These are phyloP conservation scores for Solanum aculeatissimum DNA, from an alignment of 305 asterid species.

Conservation along the genomic window DNA sequence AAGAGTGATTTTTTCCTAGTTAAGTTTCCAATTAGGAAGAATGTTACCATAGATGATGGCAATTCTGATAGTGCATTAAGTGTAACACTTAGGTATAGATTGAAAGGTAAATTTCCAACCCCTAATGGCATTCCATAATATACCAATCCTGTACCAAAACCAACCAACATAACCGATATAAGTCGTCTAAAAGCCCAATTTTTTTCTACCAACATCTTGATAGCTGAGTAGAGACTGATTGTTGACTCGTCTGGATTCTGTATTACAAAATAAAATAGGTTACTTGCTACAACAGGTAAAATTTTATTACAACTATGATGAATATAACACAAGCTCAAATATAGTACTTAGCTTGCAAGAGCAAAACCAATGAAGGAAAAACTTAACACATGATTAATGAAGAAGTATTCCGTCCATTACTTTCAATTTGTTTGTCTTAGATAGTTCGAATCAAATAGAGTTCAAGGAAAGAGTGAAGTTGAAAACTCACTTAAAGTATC, in stretches of 20 bases:
- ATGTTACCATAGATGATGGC: constrained; percentile 13
- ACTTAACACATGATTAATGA: neutral
- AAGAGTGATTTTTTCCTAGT: constrained; percentile 7
- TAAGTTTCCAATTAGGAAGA: constrained; percentile 5
- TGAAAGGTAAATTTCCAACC: constrained; percentile 9
- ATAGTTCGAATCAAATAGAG: neutral
- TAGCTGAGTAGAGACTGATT: constrained; percentile 2
- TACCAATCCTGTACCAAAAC: constrained; percentile 17
- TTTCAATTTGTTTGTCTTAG: neutral
- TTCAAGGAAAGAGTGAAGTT: neutral
- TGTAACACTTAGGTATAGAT: constrained; percentile 17
- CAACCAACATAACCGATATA: constrained; percentile 12
- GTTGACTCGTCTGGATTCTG: neutral
- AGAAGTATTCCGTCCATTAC: neutral
- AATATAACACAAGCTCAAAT: neutral
- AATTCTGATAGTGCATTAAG: constrained; percentile 21
- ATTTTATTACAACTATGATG: too few relatives aligned
- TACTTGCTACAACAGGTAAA: neutral
- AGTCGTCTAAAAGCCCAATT: constrained; percentile 21
- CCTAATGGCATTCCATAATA: constrained; percentile 33
- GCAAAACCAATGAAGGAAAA: too few relatives aligned
- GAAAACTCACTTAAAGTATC: neutral
- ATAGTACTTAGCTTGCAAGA: neutral
- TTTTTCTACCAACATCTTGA: constrained; percentile 13
- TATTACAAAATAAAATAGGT: neutral